Base-by-base conservation (phyloP, 2,329 filamentous ascomycete species). In the Monilinia fructigena region DNA sequence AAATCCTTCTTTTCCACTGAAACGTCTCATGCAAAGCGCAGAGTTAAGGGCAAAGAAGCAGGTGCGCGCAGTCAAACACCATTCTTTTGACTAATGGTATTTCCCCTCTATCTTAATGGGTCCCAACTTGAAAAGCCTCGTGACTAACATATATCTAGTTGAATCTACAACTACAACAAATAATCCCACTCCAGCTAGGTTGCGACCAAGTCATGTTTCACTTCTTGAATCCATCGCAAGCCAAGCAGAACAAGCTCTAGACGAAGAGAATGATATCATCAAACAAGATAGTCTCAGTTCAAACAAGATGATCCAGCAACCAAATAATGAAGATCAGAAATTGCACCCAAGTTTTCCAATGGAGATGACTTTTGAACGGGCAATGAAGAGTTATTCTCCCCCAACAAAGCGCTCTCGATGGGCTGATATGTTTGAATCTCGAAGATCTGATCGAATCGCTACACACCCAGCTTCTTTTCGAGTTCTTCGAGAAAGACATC, bases 341-440 rank as follows among this genome's bases (percentile, higher is more conserved):
- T n/a, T n/a, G n/a, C n/a, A 23, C 11, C 10, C 16, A 38, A 28
- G 8, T 5, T 26, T 61, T 6, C 14, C 58, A 11, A 26, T 35
- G 14, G 1, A 18, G 5, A 38, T 50, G 14, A 26, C 31, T 6
- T 31, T 61, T 20, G 45, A 50, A 2, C 16, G 40, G 11, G 23
- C 58, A 7, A 14, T 61, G 28, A 61, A 61, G 4, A 11, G 7
- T 8, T 38, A 55, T 8, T 50, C n/a, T 26, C 31, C 58, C 7
- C 58, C 45, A 20, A 61, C 45, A 12, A 61, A 50, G n/a, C 58
- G 58, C n/a, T 61, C 58, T 11, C 58, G 58, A 8, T 50, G 58
- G 58, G 31, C 35, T 10, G 58, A 61, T 11, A 26, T 61, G n/a
- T 61, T 61, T 28, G 58, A 61, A 11, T 18, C 58, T 20, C 20